Evolutionary conservation across 2,329 filamentous ascomycete species (phyloP).

Genomic region (Talaromyces sp.): DNA sequence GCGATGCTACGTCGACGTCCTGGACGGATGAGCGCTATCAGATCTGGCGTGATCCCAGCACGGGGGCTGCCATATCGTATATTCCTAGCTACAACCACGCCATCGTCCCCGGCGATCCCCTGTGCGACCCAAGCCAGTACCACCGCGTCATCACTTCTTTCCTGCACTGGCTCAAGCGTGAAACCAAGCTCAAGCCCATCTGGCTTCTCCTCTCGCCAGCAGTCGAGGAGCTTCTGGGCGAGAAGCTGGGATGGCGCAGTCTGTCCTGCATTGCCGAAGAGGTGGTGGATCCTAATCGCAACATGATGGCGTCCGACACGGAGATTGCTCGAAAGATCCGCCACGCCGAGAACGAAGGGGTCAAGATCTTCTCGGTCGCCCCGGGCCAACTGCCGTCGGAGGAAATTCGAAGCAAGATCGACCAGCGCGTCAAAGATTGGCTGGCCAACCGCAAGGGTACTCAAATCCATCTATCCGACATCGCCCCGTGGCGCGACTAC

Average conservation of each 20-base stretch:
- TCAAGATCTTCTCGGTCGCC: constrained; percentile 71
- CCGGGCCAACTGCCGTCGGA: constrained; percentile 60
- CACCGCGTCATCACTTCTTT: constrained; percentile 68
- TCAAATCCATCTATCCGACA: constrained; percentile 86
- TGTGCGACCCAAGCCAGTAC: constrained; percentile 77
- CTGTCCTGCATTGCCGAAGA: constrained; percentile 86
- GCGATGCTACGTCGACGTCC: constrained; percentile 87
- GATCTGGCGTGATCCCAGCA: constrained; percentile 75
- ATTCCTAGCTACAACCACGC: constrained; percentile 72
- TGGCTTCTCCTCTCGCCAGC: constrained; percentile 84
- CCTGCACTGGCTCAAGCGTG: constrained; percentile 68
- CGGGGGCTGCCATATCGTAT: constrained; percentile 80
- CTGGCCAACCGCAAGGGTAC: constrained; percentile 72
- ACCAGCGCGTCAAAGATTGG: constrained; percentile 75
- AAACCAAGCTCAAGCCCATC: constrained; percentile 69
- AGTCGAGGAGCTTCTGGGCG: constrained; percentile 73
- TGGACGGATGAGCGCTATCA: constrained; percentile 88
- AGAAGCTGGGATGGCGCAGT: constrained; percentile 79
- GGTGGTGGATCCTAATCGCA: constrained; percentile 70
- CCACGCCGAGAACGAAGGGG: constrained; percentile 74
- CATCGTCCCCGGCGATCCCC: constrained; percentile 80
- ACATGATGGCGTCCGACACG: constrained; percentile 60
- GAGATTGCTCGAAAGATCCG: constrained; percentile 71
- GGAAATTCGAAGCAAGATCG: constrained; percentile 64
- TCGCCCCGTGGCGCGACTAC: constrained; percentile 80